Percentiles rank a stretch among this genome's conserved stretches.
Evolutionary conservation across 768 basidiomycete species (phyloP).

Genomic region (Russula brevipes): DNA sequence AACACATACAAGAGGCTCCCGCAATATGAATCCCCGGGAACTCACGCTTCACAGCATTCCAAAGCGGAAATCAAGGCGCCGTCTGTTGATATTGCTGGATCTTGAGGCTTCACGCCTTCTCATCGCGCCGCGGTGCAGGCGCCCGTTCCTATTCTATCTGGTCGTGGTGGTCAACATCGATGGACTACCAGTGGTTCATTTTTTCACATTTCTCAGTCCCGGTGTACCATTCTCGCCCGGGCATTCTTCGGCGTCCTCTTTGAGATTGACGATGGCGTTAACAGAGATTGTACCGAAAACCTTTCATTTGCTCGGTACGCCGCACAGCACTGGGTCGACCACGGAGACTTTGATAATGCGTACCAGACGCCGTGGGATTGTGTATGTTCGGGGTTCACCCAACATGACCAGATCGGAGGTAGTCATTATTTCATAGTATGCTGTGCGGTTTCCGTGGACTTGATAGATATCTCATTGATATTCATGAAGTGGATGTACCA

Average conservation of each 20-base stretch:
- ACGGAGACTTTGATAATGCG: neutral
- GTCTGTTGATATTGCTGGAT: too few species aligned
- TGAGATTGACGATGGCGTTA: neutral
- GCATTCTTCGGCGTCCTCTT: conserved; percentile 5
- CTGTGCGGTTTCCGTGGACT: too few species aligned
- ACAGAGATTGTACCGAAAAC: neutral
- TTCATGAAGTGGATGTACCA: too few species aligned
- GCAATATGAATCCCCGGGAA: too few species aligned
- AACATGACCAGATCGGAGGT: neutral
- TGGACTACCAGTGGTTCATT: conserved; percentile 1
- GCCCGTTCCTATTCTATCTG: too few species aligned
- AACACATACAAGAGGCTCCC: too few species aligned
- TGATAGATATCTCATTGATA: too few species aligned
- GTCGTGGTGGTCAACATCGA: neutral
- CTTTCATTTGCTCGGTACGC: neutral
- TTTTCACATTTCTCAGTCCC: conserved; percentile 19
- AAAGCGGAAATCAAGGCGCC: too few species aligned
- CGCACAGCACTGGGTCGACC: conserved; percentile 5
- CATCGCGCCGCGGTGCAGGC: too few species aligned
- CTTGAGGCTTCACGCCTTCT: neutral
- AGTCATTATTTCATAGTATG: too few species aligned
- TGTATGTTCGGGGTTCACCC: neutral
- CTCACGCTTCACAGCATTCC: too few species aligned
- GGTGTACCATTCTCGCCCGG: conserved; percentile 1
- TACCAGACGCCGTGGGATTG: neutral